Evolutionary conservation across 1,139 yeast genomes (phyloP), one percentile per base, ranked within the genome.

Genomic region (Diutina siamensis): DNA sequence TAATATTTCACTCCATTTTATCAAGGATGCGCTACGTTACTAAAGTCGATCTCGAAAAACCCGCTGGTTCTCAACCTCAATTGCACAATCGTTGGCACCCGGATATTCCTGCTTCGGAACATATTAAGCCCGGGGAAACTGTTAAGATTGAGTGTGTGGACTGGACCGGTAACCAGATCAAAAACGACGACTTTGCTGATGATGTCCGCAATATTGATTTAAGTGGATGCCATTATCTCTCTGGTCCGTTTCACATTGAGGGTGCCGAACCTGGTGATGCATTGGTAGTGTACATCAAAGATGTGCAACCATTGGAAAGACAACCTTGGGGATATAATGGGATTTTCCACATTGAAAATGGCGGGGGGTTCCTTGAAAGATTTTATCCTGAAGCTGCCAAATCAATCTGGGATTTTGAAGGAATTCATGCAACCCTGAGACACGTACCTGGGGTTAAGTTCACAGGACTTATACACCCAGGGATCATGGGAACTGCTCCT

Each of bases 241-340:
- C 75, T 4, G 77, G 77, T 2, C 77, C 77, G 4, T 65, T 71
- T 52, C 59, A 65, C 21, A 61, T 72, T 44, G 65, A 63, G 47
- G 74, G 66, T 2, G 69, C 74, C 17, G 63, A 68, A 49, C 68
- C 71, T 8, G 77, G 77, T 2, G 77, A 72, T 54, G 64, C 64
- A n/a, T 55, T 72, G 34, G 68, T 68, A 45, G 73, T 72, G 25
- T 73, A 71, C 50, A 71, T 72, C 44, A 68, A 68, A 52, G 77
- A 72, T 50, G 73, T 72, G 18, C 77, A 72, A 53, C 77, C 77
- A 1, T 56, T 72, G 44, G 74, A 71, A 46, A 61, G 72, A 52
- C 74, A 66, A 49, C 75, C 76, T 5, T 72, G 77, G 77, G 77
- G 77, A 2, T 72, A 72, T 53, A 64, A 70, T 51, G 76, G 76